Evolutionary conservation across 768 basidiomycete genomes (phyloP).

Genomic region (Tylopilus sp.): DNA sequence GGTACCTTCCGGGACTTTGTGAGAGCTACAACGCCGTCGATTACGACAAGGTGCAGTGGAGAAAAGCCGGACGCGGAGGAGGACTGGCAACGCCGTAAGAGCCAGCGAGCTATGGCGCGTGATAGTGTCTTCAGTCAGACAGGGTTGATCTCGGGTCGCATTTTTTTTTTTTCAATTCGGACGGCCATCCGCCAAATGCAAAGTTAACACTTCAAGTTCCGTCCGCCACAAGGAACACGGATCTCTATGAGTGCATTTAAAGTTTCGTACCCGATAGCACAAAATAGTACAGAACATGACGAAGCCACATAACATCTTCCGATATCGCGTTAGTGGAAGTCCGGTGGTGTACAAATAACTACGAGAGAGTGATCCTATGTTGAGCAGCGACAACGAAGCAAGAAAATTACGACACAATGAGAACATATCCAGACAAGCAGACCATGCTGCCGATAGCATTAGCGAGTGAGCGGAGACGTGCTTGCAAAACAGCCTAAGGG

Average conservation of each 20-base stretch:
- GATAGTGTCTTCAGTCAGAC: constrained; percentile 1
- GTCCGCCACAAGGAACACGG: constrained; percentile 7
- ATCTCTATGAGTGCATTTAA: constrained; percentile 19
- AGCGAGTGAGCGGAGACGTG: constrained; percentile 15
- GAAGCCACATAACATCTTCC: constrained; percentile 32
- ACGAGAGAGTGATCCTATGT: constrained; percentile 23
- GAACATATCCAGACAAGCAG: constrained; percentile 21
- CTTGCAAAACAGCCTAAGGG: constrained; percentile 47
- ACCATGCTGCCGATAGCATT: constrained; percentile 29
- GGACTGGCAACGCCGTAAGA: constrained; percentile 11
- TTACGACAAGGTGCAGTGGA: constrained; percentile 25
- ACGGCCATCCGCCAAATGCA: constrained; percentile 7
- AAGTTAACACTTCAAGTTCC: constrained; percentile 7
- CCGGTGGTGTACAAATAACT: constrained; percentile 33
- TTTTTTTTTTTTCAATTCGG: too few species aligned
- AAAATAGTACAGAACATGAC: constrained; percentile 23
- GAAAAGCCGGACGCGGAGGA: constrained; percentile 9
- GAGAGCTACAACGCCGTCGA: constrained; percentile 8
- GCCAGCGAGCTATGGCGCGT: neutral
- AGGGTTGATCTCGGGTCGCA: too few species aligned
- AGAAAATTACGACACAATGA: constrained; percentile 21
- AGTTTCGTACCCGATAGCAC: constrained; percentile 14
- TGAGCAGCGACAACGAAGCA: constrained; percentile 22
- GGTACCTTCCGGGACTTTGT: constrained; percentile 1
- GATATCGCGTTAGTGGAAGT: constrained; percentile 19